Base-by-base conservation (phyloP, 192 early-diverging fungal species). In the Coemansia sp. region DNA sequence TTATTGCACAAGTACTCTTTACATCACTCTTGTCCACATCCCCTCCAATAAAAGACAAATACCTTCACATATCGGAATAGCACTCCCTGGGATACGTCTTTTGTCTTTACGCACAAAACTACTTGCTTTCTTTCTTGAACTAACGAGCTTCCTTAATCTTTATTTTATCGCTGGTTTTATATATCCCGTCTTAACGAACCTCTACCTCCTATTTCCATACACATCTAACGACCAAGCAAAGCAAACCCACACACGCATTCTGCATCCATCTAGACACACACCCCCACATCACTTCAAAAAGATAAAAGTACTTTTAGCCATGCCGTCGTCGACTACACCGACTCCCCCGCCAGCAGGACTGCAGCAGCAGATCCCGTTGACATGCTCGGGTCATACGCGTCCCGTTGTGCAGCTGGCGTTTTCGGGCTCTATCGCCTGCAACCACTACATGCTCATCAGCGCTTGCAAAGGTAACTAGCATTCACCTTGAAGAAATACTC, bases 321-420 rank as follows among this genome's bases (percentile, higher is more conserved):
- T 70, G 68, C 67, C 81, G 28, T 64, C 70, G 15, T 64, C 77
- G 20, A 77, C 67, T 36, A 15, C 59, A 27, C 50, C 38, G 23
- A 8, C 20, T 47, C 40, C 57, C 30, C 58, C 19, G 58, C 55
- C 45, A 34, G 69, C 68, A n/a, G n/a, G n/a, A n/a, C n/a, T n/a
- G n/a, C n/a, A n/a, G 22, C 72, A 67, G 68, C 79, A 84, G 60
- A 89, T 90, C 54, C 88, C 93, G 23, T 75, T 95, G 62, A 92
- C 92, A 13, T 95, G 93, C 74, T 89, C 92, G 25, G 93, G 93
- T 2, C 93, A 95, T 59, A 92, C 93, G 17, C 85, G 93, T 20
- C 93, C 93, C 23, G 93, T 95, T 17, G 92, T 94, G 15, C 91
- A 95, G 75, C 84, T 95, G 44, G 84, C 82, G 50, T 95, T 95